Conservation (phyloP, 2,329 filamentous ascomycete genomes). For the Aspergillus hortae region DNA sequence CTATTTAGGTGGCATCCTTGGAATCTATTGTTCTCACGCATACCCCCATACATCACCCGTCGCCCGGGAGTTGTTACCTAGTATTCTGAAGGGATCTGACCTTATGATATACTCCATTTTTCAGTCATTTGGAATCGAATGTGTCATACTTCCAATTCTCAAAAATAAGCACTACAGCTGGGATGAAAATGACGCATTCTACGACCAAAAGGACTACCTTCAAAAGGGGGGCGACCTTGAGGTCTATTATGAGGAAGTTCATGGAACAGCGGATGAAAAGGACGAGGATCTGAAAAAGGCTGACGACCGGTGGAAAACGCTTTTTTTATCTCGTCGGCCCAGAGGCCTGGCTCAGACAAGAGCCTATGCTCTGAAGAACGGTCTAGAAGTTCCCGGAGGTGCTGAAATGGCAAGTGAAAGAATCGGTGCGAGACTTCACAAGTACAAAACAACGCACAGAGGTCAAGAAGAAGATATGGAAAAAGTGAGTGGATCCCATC, state of each 20-base stretch:
- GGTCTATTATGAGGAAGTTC: neutral
- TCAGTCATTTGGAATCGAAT: conserved; percentile 27
- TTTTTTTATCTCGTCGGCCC: conserved; percentile 3
- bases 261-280: neutral
- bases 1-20: conserved; percentile 41
- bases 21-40: conserved; percentile 45
- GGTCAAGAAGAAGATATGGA: neutral
- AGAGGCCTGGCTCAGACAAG: neutral
- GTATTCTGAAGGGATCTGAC: conserved; percentile 47
- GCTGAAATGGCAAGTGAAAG: neutral
- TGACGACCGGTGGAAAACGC: conserved; percentile 5
- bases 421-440: neutral
- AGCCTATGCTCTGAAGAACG: neutral
- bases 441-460: neutral
- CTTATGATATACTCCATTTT: conserved; percentile 41
- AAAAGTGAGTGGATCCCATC: neutral
- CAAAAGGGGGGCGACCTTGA: neutral
- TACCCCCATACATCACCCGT: conserved; percentile 42
- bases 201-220: neutral
- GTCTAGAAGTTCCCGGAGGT: neutral
- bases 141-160: conserved; percentile 29
- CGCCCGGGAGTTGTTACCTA: conserved; percentile 25
- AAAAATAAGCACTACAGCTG: neutral
- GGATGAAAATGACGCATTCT: neutral
- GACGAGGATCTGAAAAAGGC: neutral